Base-by-base conservation (phyloP, 2,329 filamentous ascomycete species). In the Phialophora verrucosa region DNA sequence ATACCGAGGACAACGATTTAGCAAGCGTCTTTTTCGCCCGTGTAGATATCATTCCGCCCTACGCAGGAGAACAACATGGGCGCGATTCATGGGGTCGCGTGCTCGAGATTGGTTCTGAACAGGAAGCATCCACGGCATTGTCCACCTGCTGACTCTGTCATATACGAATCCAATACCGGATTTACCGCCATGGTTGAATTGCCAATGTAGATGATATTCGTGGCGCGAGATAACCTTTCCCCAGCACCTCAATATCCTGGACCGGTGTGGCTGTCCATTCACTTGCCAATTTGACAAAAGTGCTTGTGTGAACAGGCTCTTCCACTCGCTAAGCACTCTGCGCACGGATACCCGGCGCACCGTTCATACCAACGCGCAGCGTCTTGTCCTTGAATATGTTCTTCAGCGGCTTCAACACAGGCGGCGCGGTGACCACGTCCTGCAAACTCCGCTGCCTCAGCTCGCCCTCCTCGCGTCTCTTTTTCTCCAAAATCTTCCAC, bases 401-500 rank as follows among this genome's bases (percentile, higher is more conserved):
- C 62, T 69, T 71, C 27, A 72, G 60, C 58, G 84, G 84, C 68
- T 85, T 88, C 71, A 87, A 85, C 62, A 96, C 84, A 69, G 93
- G 93, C 32, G 93, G 93, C 44, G 91, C 93, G 12, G 75, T 73
- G 25, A 68, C 67, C 31, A 93, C 83, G 32, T 79, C 79, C 64
- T 79, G 76, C 42, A 78, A 77, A 70, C 80, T 81, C 31, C 69
- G 64, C 63, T 74, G 73, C 59, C 75, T 75, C 38, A 66, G 25
- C 60, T 71, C 69, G 6, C 76, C 74, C 20, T 77, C 79, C 71
- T 87, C 85, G 29, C 86, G 88, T 64, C 88, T 82, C 79, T 88
- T 88, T 75, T 84, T 84, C 75, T 90, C 89, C 70, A 97, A 78
- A 68, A 87, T 87, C 51, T 86, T 88, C 92, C 92, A 96, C 0